Conservation (phyloP, 108 stramenopile species). For the Epithemia pelagica region DNA sequence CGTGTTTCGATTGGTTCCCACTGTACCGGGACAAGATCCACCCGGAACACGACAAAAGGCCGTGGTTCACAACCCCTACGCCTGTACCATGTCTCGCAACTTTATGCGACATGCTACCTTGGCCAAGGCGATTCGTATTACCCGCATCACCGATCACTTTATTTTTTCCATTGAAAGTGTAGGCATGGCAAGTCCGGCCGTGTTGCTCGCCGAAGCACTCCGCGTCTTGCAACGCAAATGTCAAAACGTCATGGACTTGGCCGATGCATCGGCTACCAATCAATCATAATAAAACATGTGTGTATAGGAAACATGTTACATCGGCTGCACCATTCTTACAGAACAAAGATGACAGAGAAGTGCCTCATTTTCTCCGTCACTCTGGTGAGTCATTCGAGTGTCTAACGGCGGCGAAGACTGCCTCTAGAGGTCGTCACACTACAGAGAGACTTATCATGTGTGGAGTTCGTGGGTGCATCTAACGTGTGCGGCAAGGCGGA, state of each 20-base stretch:
- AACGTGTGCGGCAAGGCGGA: no score
- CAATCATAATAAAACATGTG: constrained; percentile 3
- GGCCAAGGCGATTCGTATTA: constrained; percentile 74
- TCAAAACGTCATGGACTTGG: constrained; percentile 31
- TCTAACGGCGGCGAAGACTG: no score
- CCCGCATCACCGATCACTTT: constrained; percentile 89
- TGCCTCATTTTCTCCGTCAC: no score
- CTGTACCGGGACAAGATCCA: constrained; percentile 13
- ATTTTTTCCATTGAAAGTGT: constrained; percentile 95
- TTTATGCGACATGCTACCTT: constrained; percentile 82
- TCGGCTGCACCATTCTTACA: no score
- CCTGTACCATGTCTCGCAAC: constrained; percentile 96
- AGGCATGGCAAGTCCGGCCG: constrained; percentile 82
- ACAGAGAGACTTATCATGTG: no score
- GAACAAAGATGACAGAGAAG: no score
- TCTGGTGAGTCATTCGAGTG: no score
- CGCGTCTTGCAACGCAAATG: constrained; percentile 73
- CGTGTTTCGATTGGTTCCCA: constrained; percentile 69
- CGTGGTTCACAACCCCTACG: constrained; percentile 76
- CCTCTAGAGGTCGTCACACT: no score
- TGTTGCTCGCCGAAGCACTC: constrained; percentile 75
- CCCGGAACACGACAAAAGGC: constrained; percentile 41
- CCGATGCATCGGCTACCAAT: constrained; percentile 25
- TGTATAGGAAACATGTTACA: no score
- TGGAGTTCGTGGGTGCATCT: no score